Conservation (phyloP, 164 flowering plant species). For the Echeveria elegans region DNA sequence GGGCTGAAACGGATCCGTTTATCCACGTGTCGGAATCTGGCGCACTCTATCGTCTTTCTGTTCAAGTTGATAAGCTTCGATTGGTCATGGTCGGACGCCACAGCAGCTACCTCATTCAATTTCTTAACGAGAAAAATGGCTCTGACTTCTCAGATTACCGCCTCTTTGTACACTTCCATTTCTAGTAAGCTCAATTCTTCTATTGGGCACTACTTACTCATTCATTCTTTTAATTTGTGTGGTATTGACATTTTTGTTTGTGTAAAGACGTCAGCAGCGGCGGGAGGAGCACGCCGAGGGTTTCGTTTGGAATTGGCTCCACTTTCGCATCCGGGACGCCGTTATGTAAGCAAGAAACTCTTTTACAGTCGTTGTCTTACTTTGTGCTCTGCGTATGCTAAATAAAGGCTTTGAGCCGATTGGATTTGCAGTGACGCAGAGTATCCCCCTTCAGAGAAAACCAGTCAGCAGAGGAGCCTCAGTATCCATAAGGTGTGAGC, state of each 20-base stretch:
- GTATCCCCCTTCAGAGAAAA: constrained; percentile 25
- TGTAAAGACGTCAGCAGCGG: background rate
- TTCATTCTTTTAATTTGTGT: background rate
- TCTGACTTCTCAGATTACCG: background rate
- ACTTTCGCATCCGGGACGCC: constrained; percentile 5
- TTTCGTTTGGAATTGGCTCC: background rate
- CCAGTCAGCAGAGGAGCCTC: constrained; percentile 23
- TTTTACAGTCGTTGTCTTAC: background rate
- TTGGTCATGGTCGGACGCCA: background rate
- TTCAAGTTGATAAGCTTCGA: constrained; percentile 2
- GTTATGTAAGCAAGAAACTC: background rate
- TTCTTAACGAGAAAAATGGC: background rate
- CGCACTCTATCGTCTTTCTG: background rate
- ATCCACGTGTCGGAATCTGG: background rate
- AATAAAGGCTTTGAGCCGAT: background rate
- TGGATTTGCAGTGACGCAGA: constrained; percentile 22
- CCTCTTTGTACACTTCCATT: background rate
- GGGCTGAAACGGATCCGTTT: background rate
- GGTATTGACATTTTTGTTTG: background rate
- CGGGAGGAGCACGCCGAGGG: background rate
- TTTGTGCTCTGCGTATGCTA: background rate
- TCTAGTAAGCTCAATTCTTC: background rate
- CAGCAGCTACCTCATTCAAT: background rate
- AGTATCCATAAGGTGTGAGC: constrained; percentile 63
- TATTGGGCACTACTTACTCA: background rate